Base-by-base conservation (phyloP, 345 rosid species). In the Turritis glabra region DNA sequence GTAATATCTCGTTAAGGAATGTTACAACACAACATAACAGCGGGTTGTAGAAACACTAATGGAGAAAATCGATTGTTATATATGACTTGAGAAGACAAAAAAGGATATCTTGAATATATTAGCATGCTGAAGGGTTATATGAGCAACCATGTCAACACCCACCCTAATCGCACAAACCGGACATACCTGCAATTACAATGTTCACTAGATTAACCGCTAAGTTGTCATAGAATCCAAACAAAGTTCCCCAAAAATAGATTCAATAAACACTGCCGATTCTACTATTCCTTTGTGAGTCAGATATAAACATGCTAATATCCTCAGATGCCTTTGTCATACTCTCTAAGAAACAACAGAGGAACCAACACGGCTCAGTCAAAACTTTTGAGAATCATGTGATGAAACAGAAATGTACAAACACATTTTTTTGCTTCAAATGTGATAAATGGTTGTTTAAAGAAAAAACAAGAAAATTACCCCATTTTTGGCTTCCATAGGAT, bases 71-170 rank as follows among this genome's bases (percentile, higher is more conserved):
- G 23, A 71, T 32, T 21, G 44, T 3, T 7, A 50, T 27, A 33
- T 53, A 53, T 25, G 23, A 33, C 35, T 10, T 67, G 12, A 9
- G 30, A 66, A 40, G 4, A 21, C 21, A 29, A 65, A 78, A 78
- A 82, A 87, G 94, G 98, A 94, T 94, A 94, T 90, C 88, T 91
- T 94, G 78, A 89, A 94, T 74, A 89, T 81, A 67, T 88, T 88
- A 71, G 96, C 95, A 74, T 94, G 98, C 53, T 89, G 95, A 67
- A 87, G 79, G 21, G 97, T 94, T 81, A 94, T 94, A 80, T 94
- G 98, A 3, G 97, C 93, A 82, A 94, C 97, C 98, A 94, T 88
- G 79, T 94, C 98, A 23, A 84, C 82, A 52, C 95, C 96, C 68
- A 88, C 98, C 81, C 92, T 94, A 84, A 85, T 58, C 51, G 91